phyloP scores from a whole-genome alignment of 345 rosid genomes.

The Populus ilicifolia region DNA sequence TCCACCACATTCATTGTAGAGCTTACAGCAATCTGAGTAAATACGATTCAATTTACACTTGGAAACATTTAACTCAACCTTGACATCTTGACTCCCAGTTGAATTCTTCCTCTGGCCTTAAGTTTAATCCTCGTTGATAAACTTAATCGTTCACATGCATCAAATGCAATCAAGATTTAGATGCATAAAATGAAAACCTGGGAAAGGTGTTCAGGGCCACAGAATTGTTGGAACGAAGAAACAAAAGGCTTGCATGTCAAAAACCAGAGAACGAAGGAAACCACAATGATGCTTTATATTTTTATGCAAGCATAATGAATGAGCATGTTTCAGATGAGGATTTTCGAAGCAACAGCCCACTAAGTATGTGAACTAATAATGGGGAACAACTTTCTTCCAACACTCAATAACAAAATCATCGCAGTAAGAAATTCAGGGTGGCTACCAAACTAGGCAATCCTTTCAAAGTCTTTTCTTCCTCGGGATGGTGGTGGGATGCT shows the following conservation, averaged over 20 bases:
- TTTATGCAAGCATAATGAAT: constrained; percentile 47
- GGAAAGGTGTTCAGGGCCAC: not conserved
- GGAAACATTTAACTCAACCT: not conserved
- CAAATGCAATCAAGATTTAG: not conserved
- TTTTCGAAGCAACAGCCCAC: constrained; percentile 55
- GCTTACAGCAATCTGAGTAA: not conserved
- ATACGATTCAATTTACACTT: not conserved
- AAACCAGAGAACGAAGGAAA: constrained; percentile 20
- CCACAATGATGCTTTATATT: constrained; percentile 41
- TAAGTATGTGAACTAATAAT: constrained; percentile 52
- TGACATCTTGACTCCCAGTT: not conserved
- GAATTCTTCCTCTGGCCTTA: constrained; percentile 18
- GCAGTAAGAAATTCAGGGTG: constrained; percentile 25
- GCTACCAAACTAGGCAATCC: constrained; percentile 55
- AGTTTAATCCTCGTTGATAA: constrained; percentile 9
- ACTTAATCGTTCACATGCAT: constrained; percentile 11
- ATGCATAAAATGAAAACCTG: not conserved
- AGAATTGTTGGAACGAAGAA: constrained; percentile 13
- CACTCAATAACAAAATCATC: constrained; percentile 45
- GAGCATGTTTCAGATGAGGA: constrained; percentile 37
- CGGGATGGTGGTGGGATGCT: constrained; percentile 76
- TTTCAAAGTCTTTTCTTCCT: constrained; percentile 86
- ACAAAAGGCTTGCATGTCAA: constrained; percentile 15
- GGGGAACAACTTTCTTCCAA: constrained; percentile 49
- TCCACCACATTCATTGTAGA: constrained; percentile 6